These are phyloP conservation scores for Chalaropsis thielavioides DNA, from an alignment of 2,329 filamentous ascomycete species.

Conservation along the genomic window DNA sequence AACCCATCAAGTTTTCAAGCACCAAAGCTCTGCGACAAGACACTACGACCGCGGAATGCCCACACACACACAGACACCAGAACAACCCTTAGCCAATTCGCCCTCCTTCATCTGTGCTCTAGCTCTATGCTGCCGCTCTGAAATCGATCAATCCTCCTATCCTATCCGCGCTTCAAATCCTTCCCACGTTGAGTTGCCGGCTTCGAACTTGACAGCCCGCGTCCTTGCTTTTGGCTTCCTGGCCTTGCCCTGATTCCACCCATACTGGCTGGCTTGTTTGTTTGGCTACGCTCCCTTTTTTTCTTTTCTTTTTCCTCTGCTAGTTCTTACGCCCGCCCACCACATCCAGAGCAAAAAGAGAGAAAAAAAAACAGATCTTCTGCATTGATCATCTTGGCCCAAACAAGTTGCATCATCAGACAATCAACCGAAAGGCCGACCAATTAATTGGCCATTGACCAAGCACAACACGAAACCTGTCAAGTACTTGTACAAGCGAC, in stretches of 20 bases:
- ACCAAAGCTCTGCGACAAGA: not conserved
- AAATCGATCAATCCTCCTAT: conserved; percentile 6
- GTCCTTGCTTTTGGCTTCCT: not conserved
- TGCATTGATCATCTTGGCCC: not conserved
- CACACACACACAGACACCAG: not conserved
- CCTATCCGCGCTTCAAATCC: conserved; percentile 5
- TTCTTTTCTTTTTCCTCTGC: not conserved
- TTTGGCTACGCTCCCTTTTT: not conserved
- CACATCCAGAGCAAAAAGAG: not conserved
- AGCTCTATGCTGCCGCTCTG: not conserved
- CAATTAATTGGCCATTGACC: not conserved
- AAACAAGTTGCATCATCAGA: not conserved
- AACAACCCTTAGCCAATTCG: not conserved
- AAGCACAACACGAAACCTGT: not conserved
- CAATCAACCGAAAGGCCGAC: conserved; percentile 4
- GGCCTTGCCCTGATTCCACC: not conserved
- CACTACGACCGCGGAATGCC: not conserved
- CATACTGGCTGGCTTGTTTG: too few relatives aligned
- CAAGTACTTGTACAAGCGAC: not conserved
- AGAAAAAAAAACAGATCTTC: not conserved
- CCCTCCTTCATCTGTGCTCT: not conserved
- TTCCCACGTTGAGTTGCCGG: conserved; percentile 7
- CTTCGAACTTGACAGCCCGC: conserved; percentile 4
- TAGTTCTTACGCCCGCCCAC: not conserved
- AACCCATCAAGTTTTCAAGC: too few relatives aligned